Conservation (phyloP, 192 early-diverging fungal species). For the Geosiphon pyriformis region DNA sequence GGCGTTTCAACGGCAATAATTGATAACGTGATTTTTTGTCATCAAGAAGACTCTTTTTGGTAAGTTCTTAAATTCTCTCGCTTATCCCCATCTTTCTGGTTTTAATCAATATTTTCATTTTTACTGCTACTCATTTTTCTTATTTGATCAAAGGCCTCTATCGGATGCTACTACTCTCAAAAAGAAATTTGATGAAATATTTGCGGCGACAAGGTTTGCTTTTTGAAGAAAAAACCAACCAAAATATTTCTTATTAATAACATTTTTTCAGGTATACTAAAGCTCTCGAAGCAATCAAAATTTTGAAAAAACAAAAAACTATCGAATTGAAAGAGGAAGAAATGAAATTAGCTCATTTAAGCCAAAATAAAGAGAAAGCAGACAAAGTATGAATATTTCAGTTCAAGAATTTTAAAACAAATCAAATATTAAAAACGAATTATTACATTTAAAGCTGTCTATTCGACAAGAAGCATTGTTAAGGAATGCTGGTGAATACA, state of each 20-base stretch:
- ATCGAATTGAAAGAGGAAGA: slow-evolving; percentile 59
- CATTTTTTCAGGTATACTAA: slow-evolving; percentile 71
- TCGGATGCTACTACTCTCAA: slow-evolving; percentile 81
- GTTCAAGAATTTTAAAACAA: too few relatives aligned
- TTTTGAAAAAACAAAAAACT: slow-evolving; percentile 49
- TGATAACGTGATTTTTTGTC: slow-evolving; percentile 98
- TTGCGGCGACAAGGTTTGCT: slow-evolving; percentile 76
- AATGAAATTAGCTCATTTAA: slow-evolving; percentile 57
- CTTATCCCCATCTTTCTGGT: not conserved
- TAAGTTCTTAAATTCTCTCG: slow-evolving; percentile 19
- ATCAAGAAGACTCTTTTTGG: slow-evolving; percentile 98
- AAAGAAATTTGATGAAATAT: slow-evolving; percentile 99
- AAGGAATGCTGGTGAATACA: not conserved
- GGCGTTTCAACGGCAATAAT: slow-evolving; percentile 89
- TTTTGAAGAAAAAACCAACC: not conserved
- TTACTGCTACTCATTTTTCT: slow-evolving; percentile 5
- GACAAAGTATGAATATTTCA: slow-evolving; percentile 45
- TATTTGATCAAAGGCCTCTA: slow-evolving; percentile 79
- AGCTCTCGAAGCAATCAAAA: slow-evolving; percentile 78
- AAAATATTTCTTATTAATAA: slow-evolving; percentile 3
- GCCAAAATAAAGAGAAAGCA: slow-evolving; percentile 65
- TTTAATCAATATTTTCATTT: not conserved
- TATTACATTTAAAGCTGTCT: not conserved
- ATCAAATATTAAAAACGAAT: not conserved
- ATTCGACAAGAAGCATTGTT: not conserved